Percentiles rank a stretch among this genome's conserved stretches.
These are phyloP conservation scores for Isatis tinctoria DNA, from an alignment of 345 rosid species.

Conservation along the genomic window DNA sequence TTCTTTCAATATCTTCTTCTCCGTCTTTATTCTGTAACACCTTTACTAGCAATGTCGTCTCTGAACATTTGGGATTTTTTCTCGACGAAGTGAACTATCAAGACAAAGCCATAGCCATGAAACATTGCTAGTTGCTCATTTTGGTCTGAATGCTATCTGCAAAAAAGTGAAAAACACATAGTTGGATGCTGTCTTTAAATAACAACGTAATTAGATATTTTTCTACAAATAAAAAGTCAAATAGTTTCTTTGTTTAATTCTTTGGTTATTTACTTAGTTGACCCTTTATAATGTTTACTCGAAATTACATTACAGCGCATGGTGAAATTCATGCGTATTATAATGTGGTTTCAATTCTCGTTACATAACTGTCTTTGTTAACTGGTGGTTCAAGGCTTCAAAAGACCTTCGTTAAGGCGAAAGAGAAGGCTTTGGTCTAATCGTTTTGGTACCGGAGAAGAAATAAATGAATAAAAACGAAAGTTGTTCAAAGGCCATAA, in stretches of 20 bases:
- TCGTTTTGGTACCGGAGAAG: neutral
- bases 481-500: constrained; percentile 19
- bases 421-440: neutral
- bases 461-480: neutral
- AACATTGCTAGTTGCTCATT: neutral
- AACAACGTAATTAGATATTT: neutral
- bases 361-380: neutral
- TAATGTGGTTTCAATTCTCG: neutral
- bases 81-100: neutral
- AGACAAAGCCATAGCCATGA: neutral
- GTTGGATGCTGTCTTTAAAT: neutral
- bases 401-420: neutral
- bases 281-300: neutral
- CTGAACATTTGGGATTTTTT: neutral
- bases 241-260: neutral
- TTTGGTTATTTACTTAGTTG: neutral
- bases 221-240: neutral
- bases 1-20: neutral
- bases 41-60: neutral
- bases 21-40: constrained; percentile 12
- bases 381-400: neutral
- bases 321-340: neutral
- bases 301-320: neutral
- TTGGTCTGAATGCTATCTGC: neutral
- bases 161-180: too few species aligned